Conservation (phyloP, 1,284 basidiomycete species). For the Tilletia horrida region DNA sequence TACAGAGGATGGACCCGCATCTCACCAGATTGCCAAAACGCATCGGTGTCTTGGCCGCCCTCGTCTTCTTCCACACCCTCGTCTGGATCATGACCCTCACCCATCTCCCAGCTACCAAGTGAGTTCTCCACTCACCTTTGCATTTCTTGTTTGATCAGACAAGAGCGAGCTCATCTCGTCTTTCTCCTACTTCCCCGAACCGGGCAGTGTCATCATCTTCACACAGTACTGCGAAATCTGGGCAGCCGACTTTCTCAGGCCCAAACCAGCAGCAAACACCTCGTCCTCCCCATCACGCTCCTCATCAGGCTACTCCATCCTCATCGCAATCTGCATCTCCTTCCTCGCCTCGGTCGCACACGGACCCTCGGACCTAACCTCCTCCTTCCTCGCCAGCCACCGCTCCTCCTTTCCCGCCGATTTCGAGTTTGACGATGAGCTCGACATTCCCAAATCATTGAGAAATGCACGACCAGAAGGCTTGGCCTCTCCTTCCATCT, state of each 20-base stretch:
- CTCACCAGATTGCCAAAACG: conserved; percentile 29
- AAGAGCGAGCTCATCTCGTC: too few relatives aligned
- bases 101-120: conserved; percentile 40
- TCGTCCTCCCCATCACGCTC: conserved; percentile 18
- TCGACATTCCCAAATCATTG: conserved; percentile 36
- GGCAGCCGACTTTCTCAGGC: conserved; percentile 41
- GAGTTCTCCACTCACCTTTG: conserved; percentile 8
- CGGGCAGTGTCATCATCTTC: conserved; percentile 43
- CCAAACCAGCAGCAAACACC: conserved; percentile 17
- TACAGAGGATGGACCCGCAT: conserved; percentile 29
- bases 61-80: conserved; percentile 40
- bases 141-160: too few relatives aligned
- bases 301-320: conserved; percentile 42
- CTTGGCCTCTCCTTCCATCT: conserved; percentile 31
- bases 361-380: conserved; percentile 18
- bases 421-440: conserved; percentile 19
- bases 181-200: not conserved
- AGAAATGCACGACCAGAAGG: conserved; percentile 30
- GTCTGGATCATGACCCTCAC: conserved; percentile 49
- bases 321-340: conserved; percentile 38
- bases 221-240: conserved; percentile 54
- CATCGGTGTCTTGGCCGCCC: conserved; percentile 33
- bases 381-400: conserved; percentile 16
- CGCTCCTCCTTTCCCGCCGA: conserved; percentile 21
- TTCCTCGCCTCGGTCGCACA: conserved; percentile 34